Evolutionary conservation across 192 early-diverging fungal species (phyloP), one percentile per base, ranked within the genome.

Genomic region (Jimgerdemannia flammicorona): DNA sequence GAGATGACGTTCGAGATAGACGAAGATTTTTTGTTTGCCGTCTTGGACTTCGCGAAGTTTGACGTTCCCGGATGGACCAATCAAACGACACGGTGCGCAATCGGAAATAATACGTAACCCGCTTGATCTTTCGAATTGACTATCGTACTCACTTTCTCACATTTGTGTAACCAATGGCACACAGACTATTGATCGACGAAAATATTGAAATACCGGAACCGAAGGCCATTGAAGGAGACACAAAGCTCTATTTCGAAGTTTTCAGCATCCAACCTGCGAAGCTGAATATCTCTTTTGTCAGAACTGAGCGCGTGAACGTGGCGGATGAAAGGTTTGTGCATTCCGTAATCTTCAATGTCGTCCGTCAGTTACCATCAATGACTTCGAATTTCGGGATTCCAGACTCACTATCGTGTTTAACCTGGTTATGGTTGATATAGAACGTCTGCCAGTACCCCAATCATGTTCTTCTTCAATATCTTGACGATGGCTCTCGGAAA

Each of bases 401-500:
- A 76, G 77, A 81, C 85, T 75, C 75, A 75, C 43, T 64, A 40
- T 70, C 4, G 69, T 69, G 64, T 77, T 64, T 11, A 77, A 77
- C 63, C 42, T 75, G 29, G 42, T 70, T 2, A 68, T 67, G 29
- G 71, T 66, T 18, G 43, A 59, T 74, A 76, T 39, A 86, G 84
- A 65, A 77, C 81, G 4, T 75, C 87, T 49, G 78, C 74, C 8
- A 83, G 78, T 41, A 84, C 83, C 68, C 83, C 87, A 3, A 73
- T 91, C 18, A 86, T 84, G 71, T 95, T 93, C 59, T 81, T 95
- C 43, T 84, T 90, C 71, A 93, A 95, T 71, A 88, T 97, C n/a
- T 85, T 99, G 44, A 98, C 96, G 0, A 96, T 97, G 95, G 96
- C 97, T 10, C 90, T 99, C 66, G 98, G 96, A 73, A 99, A 99